phyloP scores from a whole-genome alignment of 352 stramenopile genomes.

The Pythium aristosporum region DNA sequence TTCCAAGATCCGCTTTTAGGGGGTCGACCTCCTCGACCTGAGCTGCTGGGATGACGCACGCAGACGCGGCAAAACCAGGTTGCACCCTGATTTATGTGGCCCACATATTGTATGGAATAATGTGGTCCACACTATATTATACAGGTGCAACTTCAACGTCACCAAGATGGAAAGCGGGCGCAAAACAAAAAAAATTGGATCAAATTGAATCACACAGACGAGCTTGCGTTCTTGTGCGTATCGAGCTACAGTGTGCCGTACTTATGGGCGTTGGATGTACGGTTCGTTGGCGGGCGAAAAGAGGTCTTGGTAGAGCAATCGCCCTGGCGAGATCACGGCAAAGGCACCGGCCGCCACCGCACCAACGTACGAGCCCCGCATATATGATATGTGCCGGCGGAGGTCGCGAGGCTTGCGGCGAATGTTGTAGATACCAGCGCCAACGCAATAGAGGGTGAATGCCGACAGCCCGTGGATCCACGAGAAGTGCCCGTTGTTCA shows the following conservation, averaged over 20 bases:
- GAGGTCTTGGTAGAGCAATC: conserved; percentile 6
- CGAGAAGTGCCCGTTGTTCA: conserved; percentile 1
- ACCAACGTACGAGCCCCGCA: conserved; percentile 13
- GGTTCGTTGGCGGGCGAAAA: background rate
- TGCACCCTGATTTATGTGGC: background rate
- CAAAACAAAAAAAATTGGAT: too few species aligned
- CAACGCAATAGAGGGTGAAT: conserved; percentile 3
- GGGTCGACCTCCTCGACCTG: background rate
- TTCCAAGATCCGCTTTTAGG: background rate
- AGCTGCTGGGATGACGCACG: conserved; percentile 20
- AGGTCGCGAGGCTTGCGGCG: background rate
- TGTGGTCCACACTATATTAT: background rate
- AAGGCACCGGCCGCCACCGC: conserved; percentile 6
- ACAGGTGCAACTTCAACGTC: background rate
- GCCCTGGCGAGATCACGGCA: conserved; percentile 6
- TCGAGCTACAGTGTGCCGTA: too few species aligned
- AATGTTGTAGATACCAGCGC: conserved; percentile 18
- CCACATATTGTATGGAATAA: background rate
- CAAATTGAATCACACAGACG: too few species aligned
- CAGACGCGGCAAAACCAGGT: background rate
- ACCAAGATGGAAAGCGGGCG: too few species aligned
- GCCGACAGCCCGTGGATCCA: conserved; percentile 24
- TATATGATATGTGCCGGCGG: background rate
- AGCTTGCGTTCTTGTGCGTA: too few species aligned
- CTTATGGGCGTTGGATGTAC: too few species aligned